Conservation (phyloP, 148 eudicot species). For the Amaranthus hypochondriacus region DNA sequence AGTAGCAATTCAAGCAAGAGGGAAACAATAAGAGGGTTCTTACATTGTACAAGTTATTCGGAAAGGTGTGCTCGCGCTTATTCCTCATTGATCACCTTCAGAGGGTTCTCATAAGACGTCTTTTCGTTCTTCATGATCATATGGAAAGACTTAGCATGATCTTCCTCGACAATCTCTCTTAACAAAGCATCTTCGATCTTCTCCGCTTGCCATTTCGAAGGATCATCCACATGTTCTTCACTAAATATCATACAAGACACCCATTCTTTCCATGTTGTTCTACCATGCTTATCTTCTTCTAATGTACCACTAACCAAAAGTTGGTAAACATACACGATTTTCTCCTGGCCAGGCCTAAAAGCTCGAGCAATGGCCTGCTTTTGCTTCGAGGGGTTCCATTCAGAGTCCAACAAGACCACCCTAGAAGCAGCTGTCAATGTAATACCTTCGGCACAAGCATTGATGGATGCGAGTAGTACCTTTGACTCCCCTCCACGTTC, state of each 20-base stretch:
- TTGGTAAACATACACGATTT: constrained; percentile 87
- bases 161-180: constrained; percentile 89
- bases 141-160: constrained; percentile 76
- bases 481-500: constrained; percentile 79
- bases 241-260: constrained; percentile 96
- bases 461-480: constrained; percentile 86
- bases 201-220: constrained; percentile 88
- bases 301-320: constrained; percentile 71
- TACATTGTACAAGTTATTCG: constrained; percentile 25
- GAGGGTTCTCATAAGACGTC: constrained; percentile 65
- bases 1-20: neutral
- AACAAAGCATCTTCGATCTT: constrained; percentile 85
- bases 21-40: neutral
- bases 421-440: constrained; percentile 97
- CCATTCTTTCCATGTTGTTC: constrained; percentile 98
- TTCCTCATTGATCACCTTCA: constrained; percentile 30
- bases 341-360: constrained; percentile 89
- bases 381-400: constrained; percentile 96
- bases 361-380: constrained; percentile 98
- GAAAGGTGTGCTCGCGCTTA: neutral
- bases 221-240: constrained; percentile 86
- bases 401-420: constrained; percentile 85
- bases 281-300: constrained; percentile 79
- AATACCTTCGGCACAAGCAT: constrained; percentile 90
- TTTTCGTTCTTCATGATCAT: constrained; percentile 87